Conservation (phyloP, 2,329 filamentous ascomycete species). For the Fusarium hostae region DNA sequence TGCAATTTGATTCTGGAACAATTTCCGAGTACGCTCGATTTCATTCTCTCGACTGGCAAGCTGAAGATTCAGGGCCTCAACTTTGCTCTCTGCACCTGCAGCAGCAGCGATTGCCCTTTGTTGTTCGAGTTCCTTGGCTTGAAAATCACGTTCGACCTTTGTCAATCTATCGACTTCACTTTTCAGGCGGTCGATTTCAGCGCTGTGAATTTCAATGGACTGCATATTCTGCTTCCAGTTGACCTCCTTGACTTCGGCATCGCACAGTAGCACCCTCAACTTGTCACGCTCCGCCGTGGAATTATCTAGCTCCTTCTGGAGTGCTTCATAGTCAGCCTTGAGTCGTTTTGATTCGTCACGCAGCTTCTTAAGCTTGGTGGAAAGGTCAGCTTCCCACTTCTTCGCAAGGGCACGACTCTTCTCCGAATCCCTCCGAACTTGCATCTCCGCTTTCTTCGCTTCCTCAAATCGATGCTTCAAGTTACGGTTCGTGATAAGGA, state of each 20-base stretch:
- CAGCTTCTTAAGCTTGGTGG: conserved; percentile 71
- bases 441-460: conserved; percentile 75
- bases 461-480: conserved; percentile 79
- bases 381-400: conserved; percentile 80
- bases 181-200: conserved; percentile 69
- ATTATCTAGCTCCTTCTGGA: conserved; percentile 68
- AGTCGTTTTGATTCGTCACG: conserved; percentile 77
- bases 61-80: conserved; percentile 68
- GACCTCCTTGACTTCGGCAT: conserved; percentile 75
- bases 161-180: conserved; percentile 69
- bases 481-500: conserved; percentile 80
- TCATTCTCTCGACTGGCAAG: conserved; percentile 64
- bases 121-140: conserved; percentile 71
- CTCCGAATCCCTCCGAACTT: conserved; percentile 77
- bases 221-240: conserved; percentile 71
- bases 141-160: conserved; percentile 69
- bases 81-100: conserved; percentile 66
- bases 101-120: conserved; percentile 67
- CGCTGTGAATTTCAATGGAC: conserved; percentile 68
- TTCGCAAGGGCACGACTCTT: conserved; percentile 78
- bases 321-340: conserved; percentile 64
- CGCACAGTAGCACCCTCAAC: conserved; percentile 72
- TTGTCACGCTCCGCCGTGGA: conserved; percentile 71
- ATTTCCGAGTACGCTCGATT: conserved; percentile 53
- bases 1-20: conserved; percentile 62